phyloP scores from a whole-genome alignment of 306 rosid genomes.

The Inga laurina region DNA sequence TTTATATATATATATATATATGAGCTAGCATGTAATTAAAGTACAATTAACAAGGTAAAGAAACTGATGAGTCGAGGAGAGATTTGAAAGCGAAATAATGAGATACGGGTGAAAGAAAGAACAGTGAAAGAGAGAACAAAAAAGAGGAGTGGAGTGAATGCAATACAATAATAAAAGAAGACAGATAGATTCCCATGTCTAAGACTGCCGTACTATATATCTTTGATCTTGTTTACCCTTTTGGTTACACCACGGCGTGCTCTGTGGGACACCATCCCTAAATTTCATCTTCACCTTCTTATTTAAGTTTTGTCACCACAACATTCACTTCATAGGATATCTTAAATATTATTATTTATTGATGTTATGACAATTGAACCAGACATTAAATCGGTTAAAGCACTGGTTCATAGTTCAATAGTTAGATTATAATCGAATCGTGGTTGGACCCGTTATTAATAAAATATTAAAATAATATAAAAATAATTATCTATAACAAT shows the following conservation, averaged over 20 bases:
- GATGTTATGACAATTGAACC: too few relatives aligned
- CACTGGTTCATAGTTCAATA: too few relatives aligned
- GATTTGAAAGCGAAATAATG: slow-evolving; percentile 8
- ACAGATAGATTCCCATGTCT: slow-evolving; percentile 11
- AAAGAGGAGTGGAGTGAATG: not conserved
- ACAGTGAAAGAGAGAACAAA: not conserved
- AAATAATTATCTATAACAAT: too few relatives aligned
- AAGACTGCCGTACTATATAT: not conserved
- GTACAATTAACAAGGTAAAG: not conserved
- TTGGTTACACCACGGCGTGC: slow-evolving; percentile 22
- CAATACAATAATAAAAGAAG: not conserved
- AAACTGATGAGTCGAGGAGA: not conserved
- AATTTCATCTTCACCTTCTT: slow-evolving; percentile 2
- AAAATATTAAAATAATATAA: too few relatives aligned
- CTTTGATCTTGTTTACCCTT: slow-evolving; percentile 38
- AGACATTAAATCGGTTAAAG: too few relatives aligned
- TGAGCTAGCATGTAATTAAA: not conserved
- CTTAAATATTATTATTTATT: too few relatives aligned
- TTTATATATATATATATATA: too few relatives aligned
- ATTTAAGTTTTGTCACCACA: not conserved
- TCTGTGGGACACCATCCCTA: slow-evolving; percentile 23
- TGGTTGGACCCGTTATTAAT: too few relatives aligned
- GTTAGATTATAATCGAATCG: too few relatives aligned
- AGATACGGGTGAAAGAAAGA: slow-evolving; percentile 9
- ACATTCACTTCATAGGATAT: not conserved